These are phyloP conservation scores for Urtica urens DNA, from an alignment of 306 rosid species.

Conservation along the genomic window DNA sequence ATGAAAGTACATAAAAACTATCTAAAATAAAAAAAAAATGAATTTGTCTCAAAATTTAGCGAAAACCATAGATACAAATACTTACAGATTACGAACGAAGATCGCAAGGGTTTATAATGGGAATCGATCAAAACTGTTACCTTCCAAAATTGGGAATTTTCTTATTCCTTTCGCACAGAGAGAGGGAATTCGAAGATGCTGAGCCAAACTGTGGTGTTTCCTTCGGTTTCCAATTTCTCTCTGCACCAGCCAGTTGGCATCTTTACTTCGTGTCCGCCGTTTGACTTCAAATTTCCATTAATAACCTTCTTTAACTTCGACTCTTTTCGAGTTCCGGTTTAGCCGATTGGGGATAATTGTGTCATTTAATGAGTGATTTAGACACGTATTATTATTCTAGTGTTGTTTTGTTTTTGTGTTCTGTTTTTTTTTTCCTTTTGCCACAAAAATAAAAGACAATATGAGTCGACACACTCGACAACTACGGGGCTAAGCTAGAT, in stretches of 20 bases:
- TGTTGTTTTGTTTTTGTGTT: not conserved
- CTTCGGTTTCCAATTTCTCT: not conserved
- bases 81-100: slow-evolving; percentile 29
- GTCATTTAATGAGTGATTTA: not conserved
- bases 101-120: slow-evolving; percentile 8
- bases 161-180: slow-evolving; percentile 1
- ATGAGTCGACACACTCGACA: too few species aligned
- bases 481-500: too few species aligned
- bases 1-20: too few species aligned
- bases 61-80: too few species aligned
- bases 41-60: not conserved
- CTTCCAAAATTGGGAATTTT: not conserved
- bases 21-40: too few species aligned
- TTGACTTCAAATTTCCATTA: not conserved
- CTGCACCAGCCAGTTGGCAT: slow-evolving; percentile 17
- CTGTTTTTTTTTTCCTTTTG: not conserved
- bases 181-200: not conserved
- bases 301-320: not conserved
- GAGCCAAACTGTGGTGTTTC: too few species aligned
- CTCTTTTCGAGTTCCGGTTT: too few species aligned
- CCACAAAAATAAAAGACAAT: not conserved
- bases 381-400: not conserved
- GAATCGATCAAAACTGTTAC: not conserved
- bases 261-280: not conserved
- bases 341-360: not conserved